Evolutionary conservation across 2,329 filamentous ascomycete species (phyloP).

Genomic region (Thielaviopsis euricoi): DNA sequence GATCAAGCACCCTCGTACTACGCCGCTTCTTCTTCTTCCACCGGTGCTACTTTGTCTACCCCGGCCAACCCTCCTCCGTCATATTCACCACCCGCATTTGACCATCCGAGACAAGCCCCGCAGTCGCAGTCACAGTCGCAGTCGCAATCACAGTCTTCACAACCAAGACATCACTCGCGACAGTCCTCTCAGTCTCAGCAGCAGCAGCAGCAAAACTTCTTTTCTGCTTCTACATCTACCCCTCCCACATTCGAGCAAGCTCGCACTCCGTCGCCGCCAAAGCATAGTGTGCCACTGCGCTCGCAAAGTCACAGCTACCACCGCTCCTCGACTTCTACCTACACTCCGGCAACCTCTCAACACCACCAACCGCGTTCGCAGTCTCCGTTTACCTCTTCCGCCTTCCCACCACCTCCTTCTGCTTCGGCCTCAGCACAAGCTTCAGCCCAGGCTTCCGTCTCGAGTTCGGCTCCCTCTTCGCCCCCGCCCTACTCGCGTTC

Average conservation of each 20-base stretch:
- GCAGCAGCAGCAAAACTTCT: slow-evolving; percentile 1
- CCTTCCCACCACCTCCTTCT: background rate
- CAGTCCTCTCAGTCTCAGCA: slow-evolving; percentile 9
- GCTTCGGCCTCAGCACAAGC: background rate
- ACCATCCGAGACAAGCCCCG: background rate
- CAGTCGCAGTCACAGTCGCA: background rate
- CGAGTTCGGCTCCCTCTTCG: slow-evolving; percentile 1
- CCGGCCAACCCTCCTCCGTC: slow-evolving; percentile 2
- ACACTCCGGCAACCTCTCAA: background rate
- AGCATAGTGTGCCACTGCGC: slow-evolving; percentile 8
- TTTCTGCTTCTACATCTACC: background rate
- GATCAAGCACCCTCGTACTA: background rate
- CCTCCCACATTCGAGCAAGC: background rate
- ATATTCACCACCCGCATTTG: background rate
- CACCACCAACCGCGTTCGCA: background rate
- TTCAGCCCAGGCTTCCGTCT: background rate
- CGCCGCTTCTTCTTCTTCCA: background rate
- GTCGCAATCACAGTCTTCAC: background rate
- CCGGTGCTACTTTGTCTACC: background rate
- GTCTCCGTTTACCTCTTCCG: background rate
- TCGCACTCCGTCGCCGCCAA: slow-evolving; percentile 10
- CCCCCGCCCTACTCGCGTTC: slow-evolving; percentile 9
- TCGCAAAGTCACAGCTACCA: slow-evolving; percentile 11
- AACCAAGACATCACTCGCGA: slow-evolving; percentile 6
- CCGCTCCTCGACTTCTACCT: slow-evolving; percentile 3